Evolutionary conservation across 208 protist genomes (phyloP), one percentile per base, ranked within the genome.

Genomic region (Trypanosoma conorhini): DNA sequence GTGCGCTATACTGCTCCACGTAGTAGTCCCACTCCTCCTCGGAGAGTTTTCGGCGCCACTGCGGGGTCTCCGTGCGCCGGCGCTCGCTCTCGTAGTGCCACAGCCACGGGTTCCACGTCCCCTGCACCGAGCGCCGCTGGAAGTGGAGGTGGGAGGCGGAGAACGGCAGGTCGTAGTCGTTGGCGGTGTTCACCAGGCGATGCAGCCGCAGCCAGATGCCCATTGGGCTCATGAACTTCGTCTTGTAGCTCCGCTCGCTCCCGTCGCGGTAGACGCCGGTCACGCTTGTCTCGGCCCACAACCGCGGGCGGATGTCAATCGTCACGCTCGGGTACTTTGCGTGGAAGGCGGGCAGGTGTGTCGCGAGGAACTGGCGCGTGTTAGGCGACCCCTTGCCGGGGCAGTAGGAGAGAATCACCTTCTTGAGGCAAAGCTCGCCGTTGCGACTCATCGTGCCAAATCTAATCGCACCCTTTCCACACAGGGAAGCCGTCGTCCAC

Each of bases 201-300:
- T 96, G 83, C 19, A 82, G 66, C 60, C 87, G 87, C 44, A 88
- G 42, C 63, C 81, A 80, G 52, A 96, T 93, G 24, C 86, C 87
- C 82, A 90, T 88, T n/a, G 87, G 76, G 62, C 86, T 92, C 21
- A 93, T 63, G 24, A 77, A 72, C 62, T 72, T 65, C 33, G 81
- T 84, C 60, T 76, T 69, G 69, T 83, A 86, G 55, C 79, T 76
- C 48, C 75, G 66, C 69, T 96, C 87, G 67, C 86, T 91, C 2
- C 90, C 90, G 63, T 96, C 90, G 51, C 87, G 80, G 79, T 96
- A 96, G 19, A 96, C 77, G 22, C 87, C 90, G 38, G 90, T 96
- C 40, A 96, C 86, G 76, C 70, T 72, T 54, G 70, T 83, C 76
- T 93, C 90, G 17, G 87, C 79, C 85, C 86, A 92, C 30, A 87